These are phyloP conservation scores for Coelastrella sp. DNA, from an alignment of 139 green algal genomes.

Conservation along the genomic window DNA sequence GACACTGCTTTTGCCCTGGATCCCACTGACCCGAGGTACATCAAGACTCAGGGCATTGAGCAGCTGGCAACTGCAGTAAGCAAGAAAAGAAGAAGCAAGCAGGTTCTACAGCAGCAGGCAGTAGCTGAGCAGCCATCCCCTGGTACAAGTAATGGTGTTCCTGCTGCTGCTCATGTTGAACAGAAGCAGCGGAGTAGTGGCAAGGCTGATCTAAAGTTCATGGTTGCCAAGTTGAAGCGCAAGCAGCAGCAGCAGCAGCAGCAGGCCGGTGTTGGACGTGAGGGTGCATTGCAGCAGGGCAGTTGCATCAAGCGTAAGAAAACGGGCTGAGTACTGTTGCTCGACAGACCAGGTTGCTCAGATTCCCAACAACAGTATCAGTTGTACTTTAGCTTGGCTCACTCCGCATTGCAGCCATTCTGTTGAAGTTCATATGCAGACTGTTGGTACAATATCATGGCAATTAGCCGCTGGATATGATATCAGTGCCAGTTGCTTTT, in stretches of 20 bases:
- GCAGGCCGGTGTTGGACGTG: background rate
- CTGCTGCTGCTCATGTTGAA: conserved; percentile 24
- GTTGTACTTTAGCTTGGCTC: too few species aligned
- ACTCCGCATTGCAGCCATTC: too few species aligned
- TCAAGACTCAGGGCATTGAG: conserved; percentile 47
- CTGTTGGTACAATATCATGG: too few species aligned
- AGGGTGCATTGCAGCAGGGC: conserved; percentile 16
- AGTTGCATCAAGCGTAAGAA: conserved; percentile 26
- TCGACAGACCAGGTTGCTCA: background rate
- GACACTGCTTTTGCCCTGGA: conserved; percentile 87
- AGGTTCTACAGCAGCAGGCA: conserved; percentile 30
- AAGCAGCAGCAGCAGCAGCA: conserved; percentile 61
- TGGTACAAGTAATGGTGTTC: conserved; percentile 25
- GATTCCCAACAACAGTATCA: background rate
- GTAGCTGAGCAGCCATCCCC: background rate
- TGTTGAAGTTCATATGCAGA: too few species aligned
- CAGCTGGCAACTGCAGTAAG: conserved; percentile 33
- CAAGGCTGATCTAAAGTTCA: conserved; percentile 60
- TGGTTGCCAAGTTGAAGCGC: conserved; percentile 83
- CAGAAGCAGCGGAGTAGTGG: background rate
- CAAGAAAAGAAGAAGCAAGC: conserved; percentile 14
- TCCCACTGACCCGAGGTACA: conserved; percentile 91
- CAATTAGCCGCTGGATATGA: too few species aligned
- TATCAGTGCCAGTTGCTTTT: too few species aligned
- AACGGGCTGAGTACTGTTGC: background rate